Base-by-base conservation (phyloP, 805 yeast species). In the Zygosaccharomyces bisporus region DNA sequence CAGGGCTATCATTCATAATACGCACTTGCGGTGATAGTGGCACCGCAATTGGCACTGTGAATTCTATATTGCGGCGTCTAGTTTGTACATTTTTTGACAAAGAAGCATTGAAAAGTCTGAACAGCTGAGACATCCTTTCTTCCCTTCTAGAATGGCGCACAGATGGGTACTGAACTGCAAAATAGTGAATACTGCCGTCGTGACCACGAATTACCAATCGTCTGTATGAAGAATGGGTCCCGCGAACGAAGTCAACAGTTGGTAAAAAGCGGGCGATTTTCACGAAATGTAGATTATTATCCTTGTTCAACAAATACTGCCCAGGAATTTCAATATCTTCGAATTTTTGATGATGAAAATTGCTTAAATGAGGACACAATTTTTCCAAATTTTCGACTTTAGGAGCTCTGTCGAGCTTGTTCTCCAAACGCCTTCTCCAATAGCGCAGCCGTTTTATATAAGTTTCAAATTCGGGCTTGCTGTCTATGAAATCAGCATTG, bases 261-360 rank as follows among this genome's bases (percentile, higher is more conserved):
- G 98, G 95, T 63, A 93, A 68, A 67, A 93, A 95, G 46, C 99
- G 74, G 51, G 89, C 97, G 57, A 93, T 86, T 73, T 93, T 93
- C 39, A 88, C 77, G 63, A 93, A 95, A 63, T 91, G 96, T n/a
- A 78, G 66, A 61, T 87, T 91, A 64, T 76, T 88, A 57, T 91
- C 98, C 61, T 83, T 85, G 63, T 87, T 86, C 69, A 88, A 72
- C 60, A 90, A 70, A 59, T 93, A 93, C 61, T 93, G 99, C 1
- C 99, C 99, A 0, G 99, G 99, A 46, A 93, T 81, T 63, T 93
- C 99, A 46, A 93, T 87, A 39, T 93, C 99, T 63, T 93, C 99
- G 61, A 93, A 93, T 67, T 89, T 91, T 64, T 93, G 98, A 63
- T 93, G 96, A 67, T 93, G 99, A 79, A 95, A 93, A 61, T 90